phyloP scores from a whole-genome alignment of 257 asterid genomes.

The Solanum lignicaule region DNA sequence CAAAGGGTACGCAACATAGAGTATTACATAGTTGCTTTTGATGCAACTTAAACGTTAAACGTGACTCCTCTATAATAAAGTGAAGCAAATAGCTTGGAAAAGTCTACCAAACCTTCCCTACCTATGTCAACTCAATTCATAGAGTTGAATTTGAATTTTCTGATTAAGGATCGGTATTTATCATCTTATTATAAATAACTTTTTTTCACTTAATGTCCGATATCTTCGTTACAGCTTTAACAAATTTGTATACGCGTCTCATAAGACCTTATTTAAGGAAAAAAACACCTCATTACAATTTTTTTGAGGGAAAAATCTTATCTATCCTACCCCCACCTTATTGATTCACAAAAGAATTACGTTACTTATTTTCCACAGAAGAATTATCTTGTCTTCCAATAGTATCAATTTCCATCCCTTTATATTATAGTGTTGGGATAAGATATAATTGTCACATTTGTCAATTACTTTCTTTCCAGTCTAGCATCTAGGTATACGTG shows the following conservation, averaged over 20 bases:
- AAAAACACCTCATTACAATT: background rate
- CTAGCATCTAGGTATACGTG: background rate
- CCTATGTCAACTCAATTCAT: background rate
- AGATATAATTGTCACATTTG: background rate
- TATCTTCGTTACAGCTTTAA: background rate
- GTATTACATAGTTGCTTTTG: background rate
- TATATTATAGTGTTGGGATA: background rate
- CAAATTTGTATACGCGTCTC: background rate
- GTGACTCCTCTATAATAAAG: background rate
- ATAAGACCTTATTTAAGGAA: background rate
- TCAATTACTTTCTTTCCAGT: background rate
- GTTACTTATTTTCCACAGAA: background rate
- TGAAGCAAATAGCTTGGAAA: background rate
- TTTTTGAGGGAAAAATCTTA: background rate
- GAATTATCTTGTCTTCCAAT: background rate
- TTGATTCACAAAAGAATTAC: background rate
- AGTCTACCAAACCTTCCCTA: background rate
- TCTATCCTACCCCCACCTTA: background rate
- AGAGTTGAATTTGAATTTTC: background rate
- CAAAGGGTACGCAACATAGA: background rate
- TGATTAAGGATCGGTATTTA: background rate
- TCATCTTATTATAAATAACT: background rate
- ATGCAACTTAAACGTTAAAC: background rate
- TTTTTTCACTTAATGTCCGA: accelerated
- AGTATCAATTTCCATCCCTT: background rate